Percentiles rank a stretch among this genome's conserved stretches.
phyloP scores from a whole-genome alignment of 495 filamentous ascomycete genomes.

The Aspergillus carlsbadensis region DNA sequence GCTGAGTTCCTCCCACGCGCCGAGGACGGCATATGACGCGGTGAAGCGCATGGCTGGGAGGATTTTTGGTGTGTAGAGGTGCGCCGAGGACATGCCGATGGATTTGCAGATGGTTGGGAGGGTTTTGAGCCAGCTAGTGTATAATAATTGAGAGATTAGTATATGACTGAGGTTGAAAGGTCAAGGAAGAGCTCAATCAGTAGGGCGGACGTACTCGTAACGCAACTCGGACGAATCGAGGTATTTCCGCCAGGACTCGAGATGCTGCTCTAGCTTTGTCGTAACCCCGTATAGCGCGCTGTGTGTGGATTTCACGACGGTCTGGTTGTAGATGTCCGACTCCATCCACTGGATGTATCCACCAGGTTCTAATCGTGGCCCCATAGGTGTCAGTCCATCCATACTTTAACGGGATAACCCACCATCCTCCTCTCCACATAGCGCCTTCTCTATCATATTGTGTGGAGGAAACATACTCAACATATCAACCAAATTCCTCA shows the following conservation, averaged over 20 bases:
- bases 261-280: not conserved
- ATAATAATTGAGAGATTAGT: too few species aligned
- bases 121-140: not conserved
- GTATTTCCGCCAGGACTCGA: not conserved
- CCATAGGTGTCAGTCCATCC: too few species aligned
- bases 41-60: not conserved
- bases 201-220: not conserved
- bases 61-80: not conserved
- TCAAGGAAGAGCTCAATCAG: not conserved
- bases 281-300: not conserved
- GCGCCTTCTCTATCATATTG: not conserved
- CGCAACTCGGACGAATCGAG: not conserved
- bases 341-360: constrained; percentile 11
- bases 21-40: not conserved
- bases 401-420: too few species aligned
- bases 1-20: constrained; percentile 8
- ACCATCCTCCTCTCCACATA: too few species aligned
- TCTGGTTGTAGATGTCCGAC: not conserved
- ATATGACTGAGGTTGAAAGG: too few species aligned
- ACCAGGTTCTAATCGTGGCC: not conserved
- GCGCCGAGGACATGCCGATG: not conserved
- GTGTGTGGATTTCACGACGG: not conserved
- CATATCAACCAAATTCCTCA: not conserved
- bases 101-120: not conserved
- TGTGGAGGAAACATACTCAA: not conserved